Base-by-base conservation (phyloP, 768 basidiomycete species). In the Mycena rosella region DNA sequence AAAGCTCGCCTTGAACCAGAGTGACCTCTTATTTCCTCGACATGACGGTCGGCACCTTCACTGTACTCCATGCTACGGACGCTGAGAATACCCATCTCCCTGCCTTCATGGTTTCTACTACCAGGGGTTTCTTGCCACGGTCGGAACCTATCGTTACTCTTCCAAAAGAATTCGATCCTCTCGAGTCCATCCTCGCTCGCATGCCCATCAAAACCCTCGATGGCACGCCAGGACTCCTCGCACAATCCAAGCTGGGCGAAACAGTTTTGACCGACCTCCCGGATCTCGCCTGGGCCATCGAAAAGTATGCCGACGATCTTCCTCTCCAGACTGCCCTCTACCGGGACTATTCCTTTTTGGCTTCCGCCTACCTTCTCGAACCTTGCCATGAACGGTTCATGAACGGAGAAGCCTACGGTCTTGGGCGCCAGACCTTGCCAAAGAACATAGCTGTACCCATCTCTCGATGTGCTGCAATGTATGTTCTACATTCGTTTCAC, bases 281-380 rank as follows among this genome's bases (percentile, higher is more conserved):
- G 13, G 74, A 75, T 38, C 66, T 75, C 27, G 64, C 63, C 8
- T 60, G 52, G 62, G 73, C 63, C n/a, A 61, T 76, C 22, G 73
- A 77, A 42, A 69, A 74, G 40, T 71, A 71, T 45, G 55, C 70
- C 13, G 60, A 68, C 36, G 66, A 74, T 52, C 75, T 72, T 7
- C 61, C 65, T 27, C 63, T 74, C 27, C 73, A 74, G 59, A 73
- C 70, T n/a, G 76, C 76, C 9, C 69, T 77, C 18, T 77, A 75
- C 65, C 70, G 74, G 42, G 73, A 75, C 59, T 76, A 70, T 59
- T 74, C 72, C 38, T 79, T 80, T 65, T 66, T 80, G 27, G 74
- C 76, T 24, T 77, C 74, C 5, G 76, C 77, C 1, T 79, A 79
- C 52, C 69, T 79, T 29, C 72, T 80, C 24, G 78, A 80, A 63